phyloP scores from a whole-genome alignment of 768 basidiomycete species.

The Suillus cothurnatus region DNA sequence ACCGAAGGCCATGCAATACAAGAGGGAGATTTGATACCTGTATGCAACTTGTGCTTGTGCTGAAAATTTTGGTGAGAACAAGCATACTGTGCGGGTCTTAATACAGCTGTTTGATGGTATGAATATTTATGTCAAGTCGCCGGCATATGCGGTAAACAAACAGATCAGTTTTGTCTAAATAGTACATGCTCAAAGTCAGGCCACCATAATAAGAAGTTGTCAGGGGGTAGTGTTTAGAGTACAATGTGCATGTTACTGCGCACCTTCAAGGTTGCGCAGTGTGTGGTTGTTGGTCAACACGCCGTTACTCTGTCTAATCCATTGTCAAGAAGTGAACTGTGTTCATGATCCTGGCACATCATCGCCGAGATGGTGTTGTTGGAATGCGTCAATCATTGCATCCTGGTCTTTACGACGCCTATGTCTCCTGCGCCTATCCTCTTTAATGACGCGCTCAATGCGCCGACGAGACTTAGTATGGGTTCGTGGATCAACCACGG shows the following conservation, averaged over 20 bases:
- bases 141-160: slow-evolving; percentile 2
- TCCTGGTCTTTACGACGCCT: slow-evolving; percentile 84
- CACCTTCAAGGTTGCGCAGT: slow-evolving; percentile 8
- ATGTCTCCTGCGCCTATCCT: slow-evolving; percentile 80
- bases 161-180: slow-evolving; percentile 8
- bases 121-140: neutral
- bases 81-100: neutral
- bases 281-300: neutral
- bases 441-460: slow-evolving; percentile 81
- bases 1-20: neutral
- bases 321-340: slow-evolving; percentile 22
- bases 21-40: neutral
- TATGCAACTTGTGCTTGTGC: neutral
- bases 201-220: neutral
- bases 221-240: slow-evolving; percentile 3
- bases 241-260: slow-evolving; percentile 8
- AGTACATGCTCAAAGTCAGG: slow-evolving; percentile 4
- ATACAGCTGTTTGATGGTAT: neutral
- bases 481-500: slow-evolving; percentile 64
- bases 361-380: slow-evolving; percentile 47
- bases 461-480: slow-evolving; percentile 68
- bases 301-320: slow-evolving; percentile 6
- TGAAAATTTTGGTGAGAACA: neutral
- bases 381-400: slow-evolving; percentile 78
- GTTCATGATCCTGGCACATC: slow-evolving; percentile 20